phyloP scores from a whole-genome alignment of 176 grass and related monocot species.

The Carex parvula region DNA sequence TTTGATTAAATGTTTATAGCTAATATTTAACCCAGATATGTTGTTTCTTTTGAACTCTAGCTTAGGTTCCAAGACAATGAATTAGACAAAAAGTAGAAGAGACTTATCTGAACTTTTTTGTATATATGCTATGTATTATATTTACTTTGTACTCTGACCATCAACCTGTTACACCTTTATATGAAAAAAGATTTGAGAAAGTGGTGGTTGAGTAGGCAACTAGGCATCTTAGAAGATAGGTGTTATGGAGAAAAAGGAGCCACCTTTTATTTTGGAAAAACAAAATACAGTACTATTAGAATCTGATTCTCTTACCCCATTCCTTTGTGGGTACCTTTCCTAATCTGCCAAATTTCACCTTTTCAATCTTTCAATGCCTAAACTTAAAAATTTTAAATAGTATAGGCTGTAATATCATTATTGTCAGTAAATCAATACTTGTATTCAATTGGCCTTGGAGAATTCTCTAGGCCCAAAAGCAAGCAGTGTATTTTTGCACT shows the following conservation, averaged over 20 bases:
- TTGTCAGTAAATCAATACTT: not conserved
- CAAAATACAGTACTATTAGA: not conserved
- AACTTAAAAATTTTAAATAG: not conserved
- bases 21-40: not conserved
- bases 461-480: not conserved
- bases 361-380: not conserved
- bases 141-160: not conserved
- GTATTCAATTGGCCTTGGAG: not conserved
- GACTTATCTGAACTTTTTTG: not conserved
- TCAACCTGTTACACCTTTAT: not conserved
- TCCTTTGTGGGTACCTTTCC: not conserved
- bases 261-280: not conserved
- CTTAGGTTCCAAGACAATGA: not conserved
- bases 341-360: constrained; percentile 19
- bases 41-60: not conserved
- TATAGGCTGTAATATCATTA: not conserved
- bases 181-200: not conserved
- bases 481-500: not conserved
- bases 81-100: not conserved
- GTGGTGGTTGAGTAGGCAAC: not conserved
- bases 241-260: constrained; percentile 11
- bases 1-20: no score
- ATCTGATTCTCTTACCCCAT: constrained; percentile 20
- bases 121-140: not conserved
- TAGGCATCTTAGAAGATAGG: not conserved